Evolutionary conservation across 768 basidiomycete genomes (phyloP).

Genomic region (Hebeloma cylindrosporum): DNA sequence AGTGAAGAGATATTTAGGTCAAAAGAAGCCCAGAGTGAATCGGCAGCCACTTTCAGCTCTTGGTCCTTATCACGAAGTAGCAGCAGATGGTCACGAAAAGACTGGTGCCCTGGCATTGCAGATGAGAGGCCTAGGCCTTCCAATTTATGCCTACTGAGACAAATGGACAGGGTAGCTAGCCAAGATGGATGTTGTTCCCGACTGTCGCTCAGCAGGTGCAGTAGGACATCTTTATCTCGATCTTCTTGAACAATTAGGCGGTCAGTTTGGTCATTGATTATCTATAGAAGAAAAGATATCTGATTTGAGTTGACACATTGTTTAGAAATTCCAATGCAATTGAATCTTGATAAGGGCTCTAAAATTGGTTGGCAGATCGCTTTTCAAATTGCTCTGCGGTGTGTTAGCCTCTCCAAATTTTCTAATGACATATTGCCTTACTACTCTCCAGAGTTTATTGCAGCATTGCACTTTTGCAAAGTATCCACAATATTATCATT

Average conservation of each 20-base stretch:
- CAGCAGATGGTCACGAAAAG: conserved; percentile 32
- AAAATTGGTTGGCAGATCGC: conserved; percentile 29
- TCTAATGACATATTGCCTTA: conserved; percentile 20
- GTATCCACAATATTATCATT: conserved; percentile 30
- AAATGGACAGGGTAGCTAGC: conserved; percentile 25
- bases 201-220: conserved; percentile 20
- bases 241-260: conserved; percentile 25
- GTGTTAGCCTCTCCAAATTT: conserved; percentile 1
- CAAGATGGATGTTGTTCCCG: conserved; percentile 24
- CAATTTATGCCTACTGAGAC: conserved; percentile 30
- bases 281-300: too few species aligned
- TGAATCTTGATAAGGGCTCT: conserved; percentile 30
- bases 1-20: conserved; percentile 16
- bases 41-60: conserved; percentile 9
- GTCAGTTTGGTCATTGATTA: too few species aligned
- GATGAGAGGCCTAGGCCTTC: conserved; percentile 30
- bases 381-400: conserved; percentile 17
- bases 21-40: conserved; percentile 6
- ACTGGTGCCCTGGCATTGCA: conserved; percentile 22
- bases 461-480: conserved; percentile 21
- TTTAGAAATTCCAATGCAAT: conserved; percentile 27
- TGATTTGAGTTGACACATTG: too few species aligned
- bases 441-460: conserved; percentile 20
- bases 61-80: conserved; percentile 24
- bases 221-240: conserved; percentile 35